These are phyloP conservation scores for Glomus cerebriforme DNA, from an alignment of 192 early-diverging fungal genomes.

Conservation along the genomic window DNA sequence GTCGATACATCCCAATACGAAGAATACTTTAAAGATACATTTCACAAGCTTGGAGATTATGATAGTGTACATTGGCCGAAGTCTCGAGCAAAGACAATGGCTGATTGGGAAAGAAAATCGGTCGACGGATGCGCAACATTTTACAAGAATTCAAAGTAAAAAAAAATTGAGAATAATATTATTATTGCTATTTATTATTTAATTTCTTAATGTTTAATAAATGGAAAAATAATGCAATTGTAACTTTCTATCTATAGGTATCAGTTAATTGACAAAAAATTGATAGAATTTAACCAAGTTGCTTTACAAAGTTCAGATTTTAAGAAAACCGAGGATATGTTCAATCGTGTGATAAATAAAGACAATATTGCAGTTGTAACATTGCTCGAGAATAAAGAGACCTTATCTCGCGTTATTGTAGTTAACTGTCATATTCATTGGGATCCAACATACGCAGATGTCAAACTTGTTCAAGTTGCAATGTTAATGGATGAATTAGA, in stretches of 20 bases:
- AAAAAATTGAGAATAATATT: constrained; percentile 70
- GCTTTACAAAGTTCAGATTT: constrained; percentile 87
- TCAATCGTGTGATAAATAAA: constrained; percentile 97
- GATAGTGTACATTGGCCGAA: constrained; percentile 94
- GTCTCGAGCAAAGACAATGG: constrained; percentile 92
- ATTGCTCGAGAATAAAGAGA: constrained; percentile 83
- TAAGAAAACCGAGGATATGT: constrained; percentile 88
- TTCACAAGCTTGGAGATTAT: constrained; percentile 75
- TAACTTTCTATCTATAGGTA: constrained; percentile 58
- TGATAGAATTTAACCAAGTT: constrained; percentile 94
- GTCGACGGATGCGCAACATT: constrained; percentile 98
- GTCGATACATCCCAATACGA: constrained; percentile 86
- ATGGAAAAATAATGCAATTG: not conserved
- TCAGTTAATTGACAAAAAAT: constrained; percentile 75
- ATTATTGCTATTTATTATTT: constrained; percentile 17
- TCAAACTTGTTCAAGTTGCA: constrained; percentile 94
- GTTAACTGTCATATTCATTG: constrained; percentile 93
- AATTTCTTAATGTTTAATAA: not conserved
- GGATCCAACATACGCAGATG: constrained; percentile 89
- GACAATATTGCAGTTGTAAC: constrained; percentile 91
- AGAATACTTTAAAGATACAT: constrained; percentile 79
- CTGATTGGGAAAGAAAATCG: constrained; percentile 77
- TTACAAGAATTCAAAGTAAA: constrained; percentile 80
- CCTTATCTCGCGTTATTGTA: constrained; percentile 68
- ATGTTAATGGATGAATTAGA: constrained; percentile 93